phyloP scores from a whole-genome alignment of 129 eudicot genomes.

The Deinandra increscens region DNA sequence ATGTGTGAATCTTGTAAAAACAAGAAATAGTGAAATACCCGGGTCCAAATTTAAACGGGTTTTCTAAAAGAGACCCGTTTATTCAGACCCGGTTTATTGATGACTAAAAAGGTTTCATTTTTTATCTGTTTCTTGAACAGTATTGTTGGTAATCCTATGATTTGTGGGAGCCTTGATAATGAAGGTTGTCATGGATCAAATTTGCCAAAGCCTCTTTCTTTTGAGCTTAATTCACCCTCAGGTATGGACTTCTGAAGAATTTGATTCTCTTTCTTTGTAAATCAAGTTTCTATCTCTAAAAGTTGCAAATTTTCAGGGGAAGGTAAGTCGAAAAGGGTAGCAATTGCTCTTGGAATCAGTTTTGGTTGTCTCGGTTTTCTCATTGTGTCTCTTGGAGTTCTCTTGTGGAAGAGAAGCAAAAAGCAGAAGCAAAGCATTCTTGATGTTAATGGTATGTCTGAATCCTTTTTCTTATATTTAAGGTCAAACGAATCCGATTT shows the following conservation, averaged over 20 bases:
- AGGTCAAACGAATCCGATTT: no score
- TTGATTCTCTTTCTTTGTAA: constrained; percentile 5
- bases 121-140: constrained; percentile 37
- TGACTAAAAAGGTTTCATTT: not conserved
- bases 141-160: constrained; percentile 70
- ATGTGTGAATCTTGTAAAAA: constrained; percentile 11
- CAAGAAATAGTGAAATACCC: not conserved
- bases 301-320: constrained; percentile 37
- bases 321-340: constrained; percentile 55
- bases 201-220: constrained; percentile 62
- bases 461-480: not conserved
- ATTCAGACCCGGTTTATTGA: constrained; percentile 4
- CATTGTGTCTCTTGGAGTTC: constrained; percentile 38
- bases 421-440: constrained; percentile 50
- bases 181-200: constrained; percentile 71
- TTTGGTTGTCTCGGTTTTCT: constrained; percentile 46
- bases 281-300: constrained; percentile 10
- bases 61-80: not conserved
- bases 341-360: constrained; percentile 77
- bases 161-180: constrained; percentile 70
- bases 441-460: constrained; percentile 52
- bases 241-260: constrained; percentile 37
- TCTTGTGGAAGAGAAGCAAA: constrained; percentile 50
- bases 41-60: constrained; percentile 5
- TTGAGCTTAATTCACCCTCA: constrained; percentile 55